phyloP scores from a whole-genome alignment of 129 eudicot species.

The Lonicera japonica region DNA sequence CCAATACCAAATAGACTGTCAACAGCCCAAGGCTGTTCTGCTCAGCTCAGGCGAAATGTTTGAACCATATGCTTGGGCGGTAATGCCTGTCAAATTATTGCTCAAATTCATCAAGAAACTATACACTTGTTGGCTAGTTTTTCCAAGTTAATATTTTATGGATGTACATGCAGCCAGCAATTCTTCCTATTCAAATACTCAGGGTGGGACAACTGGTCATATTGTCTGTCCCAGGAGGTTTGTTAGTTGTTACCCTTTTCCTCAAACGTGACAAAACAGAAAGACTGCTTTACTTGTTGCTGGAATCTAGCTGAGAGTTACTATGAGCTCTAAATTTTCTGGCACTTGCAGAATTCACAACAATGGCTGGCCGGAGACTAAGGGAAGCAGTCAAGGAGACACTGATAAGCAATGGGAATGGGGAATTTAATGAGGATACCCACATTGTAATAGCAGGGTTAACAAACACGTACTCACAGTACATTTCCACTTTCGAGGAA shows the following conservation, averaged over 20 bases:
- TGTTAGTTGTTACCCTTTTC: neutral
- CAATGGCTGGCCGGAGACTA: conserved; percentile 70
- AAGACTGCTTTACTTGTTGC: too few relatives aligned
- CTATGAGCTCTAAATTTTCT: neutral
- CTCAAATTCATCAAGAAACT: neutral
- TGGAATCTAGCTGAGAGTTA: neutral
- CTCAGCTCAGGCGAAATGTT: conserved; percentile 63
- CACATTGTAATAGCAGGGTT: conserved; percentile 57
- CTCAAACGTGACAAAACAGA: too few relatives aligned
- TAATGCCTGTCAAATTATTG: conserved; percentile 16
- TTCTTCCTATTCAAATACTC: conserved; percentile 62
- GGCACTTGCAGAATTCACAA: conserved; percentile 47
- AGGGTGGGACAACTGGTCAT: conserved; percentile 56
- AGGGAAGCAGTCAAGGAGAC: conserved; percentile 58
- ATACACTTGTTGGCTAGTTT: neutral
- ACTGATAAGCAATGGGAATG: conserved; percentile 38
- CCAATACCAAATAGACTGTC: conserved; percentile 54
- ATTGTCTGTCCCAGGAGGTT: conserved; percentile 73
- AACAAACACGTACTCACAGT: conserved; percentile 63
- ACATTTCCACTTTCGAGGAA: conserved; percentile 49
- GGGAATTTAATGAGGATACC: conserved; percentile 38
- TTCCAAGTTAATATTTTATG: neutral
- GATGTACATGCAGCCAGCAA: conserved; percentile 43
- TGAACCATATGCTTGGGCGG: conserved; percentile 73
- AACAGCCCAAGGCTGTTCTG: conserved; percentile 54